Evolutionary conservation across 441 rosid species (phyloP), one percentile per base, ranked within the genome.

Genomic region (Melastoma candidum): DNA sequence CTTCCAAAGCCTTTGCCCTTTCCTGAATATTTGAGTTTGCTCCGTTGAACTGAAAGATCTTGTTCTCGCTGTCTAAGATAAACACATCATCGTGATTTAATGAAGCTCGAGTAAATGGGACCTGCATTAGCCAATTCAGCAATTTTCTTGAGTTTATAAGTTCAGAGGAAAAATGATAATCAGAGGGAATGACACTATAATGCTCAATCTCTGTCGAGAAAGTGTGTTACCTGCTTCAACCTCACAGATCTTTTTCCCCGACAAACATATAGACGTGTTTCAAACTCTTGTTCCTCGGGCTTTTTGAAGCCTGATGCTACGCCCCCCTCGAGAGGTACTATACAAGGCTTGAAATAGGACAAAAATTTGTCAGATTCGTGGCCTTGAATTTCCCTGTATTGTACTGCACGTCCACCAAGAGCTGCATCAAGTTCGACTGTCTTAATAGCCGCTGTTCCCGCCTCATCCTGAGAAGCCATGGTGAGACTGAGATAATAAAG

Each of bases 381-480:
- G 57, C 99, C 95, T 61, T 94, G 99, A 63, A 90, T 68, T 71
- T 94, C 99, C 57, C 99, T 71, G 74, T 94, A 90, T 76, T 90
- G 99, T 60, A 94, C 96, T 51, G 97, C 97, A 54, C 97, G 95
- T 50, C 99, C 97, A 59, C 99, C 99, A 56, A 90, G 92, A 68
- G 54, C 79, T 12, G 96, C 83, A 74, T 94, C 99, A 52, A 94
- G 95, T 69, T 94, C 97, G 48, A 94, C 87, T 56, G 97, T 79
- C 69, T 94, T 94, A 59, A 90, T 79, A 60, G 99, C 99, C 50
- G 96, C 96, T 17, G 97, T 83, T 74, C 99, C 97, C 64, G 97
- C 78, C 74, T 90, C 99, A 78, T 94, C 99, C 97, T 94, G 61
- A 46, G 44, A 54, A 47, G 46, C 17, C n/a, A 24, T 60, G 54